phyloP scores from a whole-genome alignment of 176 grass and related monocot genomes.

The Pontederia paniculata region DNA sequence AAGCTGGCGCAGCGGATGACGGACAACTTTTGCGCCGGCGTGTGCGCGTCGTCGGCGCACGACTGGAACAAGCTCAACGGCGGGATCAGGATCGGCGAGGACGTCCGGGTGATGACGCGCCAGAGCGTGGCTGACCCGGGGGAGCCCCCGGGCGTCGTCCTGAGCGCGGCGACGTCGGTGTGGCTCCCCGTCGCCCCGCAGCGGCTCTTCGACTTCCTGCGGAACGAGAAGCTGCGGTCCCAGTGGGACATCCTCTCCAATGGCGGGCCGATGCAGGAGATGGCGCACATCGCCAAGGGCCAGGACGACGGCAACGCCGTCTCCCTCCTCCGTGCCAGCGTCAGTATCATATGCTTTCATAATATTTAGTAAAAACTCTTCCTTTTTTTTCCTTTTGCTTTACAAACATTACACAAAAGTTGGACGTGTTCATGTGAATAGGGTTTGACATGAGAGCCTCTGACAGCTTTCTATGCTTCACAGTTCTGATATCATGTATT shows the following conservation, averaged over 20 bases:
- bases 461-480: too few relatives aligned
- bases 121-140: conserved; percentile 82
- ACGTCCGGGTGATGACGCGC: conserved; percentile 61
- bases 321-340: conserved; percentile 62
- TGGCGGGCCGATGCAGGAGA: conserved; percentile 80
- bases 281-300: conserved; percentile 74
- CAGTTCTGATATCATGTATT: too few relatives aligned
- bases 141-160: conserved; percentile 70
- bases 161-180: conserved; percentile 78
- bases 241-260: conserved; percentile 98
- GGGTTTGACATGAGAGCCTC: too few relatives aligned
- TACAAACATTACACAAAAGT: too few relatives aligned
- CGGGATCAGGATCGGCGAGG: conserved; percentile 47
- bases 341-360: conserved; percentile 28
- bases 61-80: conserved; percentile 77
- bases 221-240: conserved; percentile 38
- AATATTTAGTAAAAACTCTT: background rate
- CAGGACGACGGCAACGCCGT: conserved; percentile 78
- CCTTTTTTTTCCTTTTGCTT: too few relatives aligned
- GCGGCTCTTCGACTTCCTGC: conserved; percentile 70
- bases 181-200: conserved; percentile 64
- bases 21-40: conserved; percentile 75
- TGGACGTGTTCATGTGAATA: too few relatives aligned
- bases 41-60: conserved; percentile 55
- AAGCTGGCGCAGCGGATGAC: conserved; percentile 76